These are phyloP conservation scores for Dactylonectria estremocensis DNA, from an alignment of 2,329 filamentous ascomycete species.

Conservation along the genomic window DNA sequence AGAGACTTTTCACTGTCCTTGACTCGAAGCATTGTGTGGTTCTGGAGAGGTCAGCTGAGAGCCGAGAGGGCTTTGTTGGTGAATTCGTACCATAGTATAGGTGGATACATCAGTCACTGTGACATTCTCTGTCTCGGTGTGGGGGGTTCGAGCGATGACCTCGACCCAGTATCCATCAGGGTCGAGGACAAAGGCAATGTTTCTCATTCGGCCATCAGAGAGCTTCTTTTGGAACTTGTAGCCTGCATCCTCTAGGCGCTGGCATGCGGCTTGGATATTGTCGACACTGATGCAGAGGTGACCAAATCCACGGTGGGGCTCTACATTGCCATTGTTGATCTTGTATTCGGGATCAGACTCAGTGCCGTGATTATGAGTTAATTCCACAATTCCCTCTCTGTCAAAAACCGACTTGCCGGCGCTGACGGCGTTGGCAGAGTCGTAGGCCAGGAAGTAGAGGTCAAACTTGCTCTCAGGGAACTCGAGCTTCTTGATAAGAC, in stretches of 20 bases:
- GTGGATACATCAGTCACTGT: conserved; percentile 80
- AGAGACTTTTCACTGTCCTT: conserved; percentile 84
- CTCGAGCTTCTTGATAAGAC: conserved; percentile 82
- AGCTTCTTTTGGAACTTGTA: conserved; percentile 98
- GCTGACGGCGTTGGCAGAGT: conserved; percentile 82
- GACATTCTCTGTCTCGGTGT: conserved; percentile 81
- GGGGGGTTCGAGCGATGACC: conserved; percentile 79
- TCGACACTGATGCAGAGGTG: conserved; percentile 89
- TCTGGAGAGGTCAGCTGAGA: conserved; percentile 61
- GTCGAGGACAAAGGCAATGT: conserved; percentile 92
- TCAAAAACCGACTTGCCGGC: conserved; percentile 81
- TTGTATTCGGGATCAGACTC: conserved; percentile 87
- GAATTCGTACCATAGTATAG: conserved; percentile 76
- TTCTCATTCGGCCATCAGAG: conserved; percentile 86
- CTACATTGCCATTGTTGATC: conserved; percentile 90
- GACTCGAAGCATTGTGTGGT: conserved; percentile 95
- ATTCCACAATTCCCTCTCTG: conserved; percentile 90
- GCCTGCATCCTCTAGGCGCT: conserved; percentile 89
- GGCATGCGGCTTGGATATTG: conserved; percentile 90
- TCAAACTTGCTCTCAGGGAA: conserved; percentile 94
- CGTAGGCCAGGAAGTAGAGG: conserved; percentile 95
- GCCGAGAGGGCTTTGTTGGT: background rate
- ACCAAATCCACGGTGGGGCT: conserved; percentile 87
- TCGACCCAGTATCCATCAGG: conserved; percentile 93
- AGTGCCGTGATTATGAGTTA: conserved; percentile 89